phyloP scores from a whole-genome alignment of 345 rosid species.

The Sonneratia caseolaris region DNA sequence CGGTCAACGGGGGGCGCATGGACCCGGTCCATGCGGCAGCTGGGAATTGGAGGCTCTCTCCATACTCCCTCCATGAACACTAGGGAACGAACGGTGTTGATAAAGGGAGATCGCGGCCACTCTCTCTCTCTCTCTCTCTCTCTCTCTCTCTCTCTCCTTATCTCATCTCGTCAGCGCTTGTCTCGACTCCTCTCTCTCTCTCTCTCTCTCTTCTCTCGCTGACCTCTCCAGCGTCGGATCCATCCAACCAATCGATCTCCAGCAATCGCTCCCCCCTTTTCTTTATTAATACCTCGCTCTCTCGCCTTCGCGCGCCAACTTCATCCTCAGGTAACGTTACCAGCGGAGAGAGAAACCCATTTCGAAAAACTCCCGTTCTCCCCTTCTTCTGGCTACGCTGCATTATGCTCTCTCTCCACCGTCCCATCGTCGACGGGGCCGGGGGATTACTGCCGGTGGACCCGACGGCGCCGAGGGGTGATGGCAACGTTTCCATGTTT shows the following conservation, averaged over 20 bases:
- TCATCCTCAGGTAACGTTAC: not conserved
- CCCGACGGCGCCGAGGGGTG: not conserved
- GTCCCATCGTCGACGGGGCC: not conserved
- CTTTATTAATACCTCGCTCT: not conserved
- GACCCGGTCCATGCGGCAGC: no score
- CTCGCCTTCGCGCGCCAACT: not conserved
- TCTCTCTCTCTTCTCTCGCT: not conserved
- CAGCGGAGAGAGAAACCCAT: not conserved
- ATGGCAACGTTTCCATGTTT: not conserved
- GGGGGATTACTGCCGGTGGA: not conserved
- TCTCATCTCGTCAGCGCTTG: not conserved
- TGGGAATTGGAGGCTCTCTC: not conserved
- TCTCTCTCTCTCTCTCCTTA: not conserved
- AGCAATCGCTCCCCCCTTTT: not conserved
- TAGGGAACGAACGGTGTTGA: slow-evolving; percentile 2
- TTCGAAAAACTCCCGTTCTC: not conserved
- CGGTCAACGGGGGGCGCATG: no score
- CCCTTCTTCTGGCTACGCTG: not conserved
- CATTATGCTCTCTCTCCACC: not conserved
- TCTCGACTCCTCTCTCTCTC: not conserved
- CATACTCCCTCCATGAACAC: no score
- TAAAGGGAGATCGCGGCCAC: not conserved
- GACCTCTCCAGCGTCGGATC: not conserved
- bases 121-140: not conserved
- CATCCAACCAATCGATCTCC: slow-evolving; percentile 4